Percentiles rank a stretch among this genome's conserved stretches.
phyloP scores from a whole-genome alignment of 805 yeast genomes.

The Kodamaea leandrae region DNA sequence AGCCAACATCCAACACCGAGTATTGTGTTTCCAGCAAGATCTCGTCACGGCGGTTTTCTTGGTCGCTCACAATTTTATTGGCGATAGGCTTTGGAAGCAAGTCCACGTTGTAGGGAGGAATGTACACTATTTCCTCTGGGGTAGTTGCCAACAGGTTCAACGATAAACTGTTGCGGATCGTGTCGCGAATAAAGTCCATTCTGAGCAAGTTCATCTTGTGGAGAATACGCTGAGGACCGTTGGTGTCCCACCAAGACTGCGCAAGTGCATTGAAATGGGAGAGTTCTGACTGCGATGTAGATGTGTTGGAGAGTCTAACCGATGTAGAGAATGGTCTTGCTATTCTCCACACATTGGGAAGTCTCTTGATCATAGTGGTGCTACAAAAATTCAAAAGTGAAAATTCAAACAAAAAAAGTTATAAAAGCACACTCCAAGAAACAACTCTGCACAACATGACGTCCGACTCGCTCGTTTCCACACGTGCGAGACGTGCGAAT shows the following conservation, averaged over 20 bases:
- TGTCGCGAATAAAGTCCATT: slow-evolving; percentile 78
- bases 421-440: background rate
- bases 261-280: slow-evolving; percentile 85
- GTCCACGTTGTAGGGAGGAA: slow-evolving; percentile 75
- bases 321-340: slow-evolving; percentile 2
- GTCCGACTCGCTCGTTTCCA: slow-evolving; percentile 60
- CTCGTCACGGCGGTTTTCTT: slow-evolving; percentile 44
- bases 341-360: background rate
- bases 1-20: slow-evolving; percentile 81
- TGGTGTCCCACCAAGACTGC: slow-evolving; percentile 96
- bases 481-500: slow-evolving; percentile 76
- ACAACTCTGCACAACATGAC: too few species aligned
- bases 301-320: slow-evolving; percentile 20
- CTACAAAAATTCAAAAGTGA: background rate
- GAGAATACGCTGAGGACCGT: slow-evolving; percentile 88
- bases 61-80: slow-evolving; percentile 47
- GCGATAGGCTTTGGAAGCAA: slow-evolving; percentile 61
- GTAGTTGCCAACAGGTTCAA: slow-evolving; percentile 33
- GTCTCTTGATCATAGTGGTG: background rate
- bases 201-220: slow-evolving; percentile 92
- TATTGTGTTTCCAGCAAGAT: slow-evolving; percentile 37
- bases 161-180: slow-evolving; percentile 45
- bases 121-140: slow-evolving; percentile 50
- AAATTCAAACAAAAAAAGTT: too few species aligned
- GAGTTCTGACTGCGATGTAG: slow-evolving; percentile 61